These are phyloP conservation scores for Pyrrhoderma lamaoense DNA, from an alignment of 1,284 basidiomycete genomes.

Conservation along the genomic window DNA sequence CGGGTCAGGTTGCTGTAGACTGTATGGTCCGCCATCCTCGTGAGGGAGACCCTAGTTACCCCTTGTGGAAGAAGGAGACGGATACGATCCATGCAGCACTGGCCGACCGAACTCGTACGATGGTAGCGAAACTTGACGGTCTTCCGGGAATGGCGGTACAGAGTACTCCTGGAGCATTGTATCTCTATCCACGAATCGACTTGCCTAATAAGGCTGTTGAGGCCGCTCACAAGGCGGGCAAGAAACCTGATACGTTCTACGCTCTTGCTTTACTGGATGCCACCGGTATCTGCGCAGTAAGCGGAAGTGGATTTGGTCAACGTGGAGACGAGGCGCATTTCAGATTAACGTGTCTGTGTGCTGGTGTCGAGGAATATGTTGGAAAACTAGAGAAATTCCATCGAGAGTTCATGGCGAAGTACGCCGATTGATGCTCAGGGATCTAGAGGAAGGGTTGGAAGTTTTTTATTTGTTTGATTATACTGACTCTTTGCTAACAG, in stretches of 20 bases:
- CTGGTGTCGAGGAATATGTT: conserved; percentile 87
- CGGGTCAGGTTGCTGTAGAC: conserved; percentile 89
- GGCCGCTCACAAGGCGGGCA: conserved; percentile 64
- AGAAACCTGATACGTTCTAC: conserved; percentile 85
- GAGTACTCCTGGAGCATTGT: conserved; percentile 83
- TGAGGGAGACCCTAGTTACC: conserved; percentile 66
- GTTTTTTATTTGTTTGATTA: no score
- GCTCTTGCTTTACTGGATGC: conserved; percentile 75
- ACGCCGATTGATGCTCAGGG: conserved; percentile 24
- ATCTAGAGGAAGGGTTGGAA: no score
- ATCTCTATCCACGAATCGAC: conserved; percentile 75
- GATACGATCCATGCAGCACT: conserved; percentile 71
- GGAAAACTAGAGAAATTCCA: conserved; percentile 83
- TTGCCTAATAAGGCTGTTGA: conserved; percentile 66
- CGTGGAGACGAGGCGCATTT: conserved; percentile 83
- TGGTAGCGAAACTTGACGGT: conserved; percentile 70
- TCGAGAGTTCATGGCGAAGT: conserved; percentile 66
- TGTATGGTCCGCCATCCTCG: conserved; percentile 83
- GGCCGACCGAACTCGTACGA: conserved; percentile 60
- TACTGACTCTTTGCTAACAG: no score
- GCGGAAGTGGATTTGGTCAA: conserved; percentile 90
- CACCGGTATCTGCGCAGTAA: conserved; percentile 91
- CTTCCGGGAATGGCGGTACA: conserved; percentile 83
- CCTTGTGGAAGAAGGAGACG: conserved; percentile 77
- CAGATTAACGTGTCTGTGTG: conserved; percentile 81